A percentile compares a stretch with the other conserved stretches of the same genome.
These are phyloP conservation scores for Calycina herbarum DNA, from an alignment of 2,329 filamentous ascomycete genomes.

Conservation along the genomic window DNA sequence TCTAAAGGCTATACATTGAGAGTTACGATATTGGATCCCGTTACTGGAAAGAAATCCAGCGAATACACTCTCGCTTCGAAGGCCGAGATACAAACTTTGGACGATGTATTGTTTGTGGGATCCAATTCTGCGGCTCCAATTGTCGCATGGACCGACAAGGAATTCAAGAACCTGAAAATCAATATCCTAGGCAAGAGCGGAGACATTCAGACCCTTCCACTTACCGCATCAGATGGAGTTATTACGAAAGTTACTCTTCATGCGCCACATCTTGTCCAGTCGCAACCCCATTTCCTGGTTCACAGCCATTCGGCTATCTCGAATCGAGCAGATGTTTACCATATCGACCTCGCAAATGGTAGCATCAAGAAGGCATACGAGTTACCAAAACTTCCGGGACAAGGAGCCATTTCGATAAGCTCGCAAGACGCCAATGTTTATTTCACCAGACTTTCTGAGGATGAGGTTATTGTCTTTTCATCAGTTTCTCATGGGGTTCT, in stretches of 20 bases:
- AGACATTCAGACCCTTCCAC: slow-evolving; percentile 53
- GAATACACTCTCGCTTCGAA: slow-evolving; percentile 74
- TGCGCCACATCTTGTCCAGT: slow-evolving; percentile 69
- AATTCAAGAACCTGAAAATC: slow-evolving; percentile 62
- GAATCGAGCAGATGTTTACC: slow-evolving; percentile 84
- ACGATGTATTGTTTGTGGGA: slow-evolving; percentile 72
- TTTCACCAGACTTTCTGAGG: slow-evolving; percentile 78
- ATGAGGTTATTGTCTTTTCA: slow-evolving; percentile 72
- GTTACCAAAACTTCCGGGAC: slow-evolving; percentile 68
- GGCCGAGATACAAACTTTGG: slow-evolving; percentile 63
- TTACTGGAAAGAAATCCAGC: slow-evolving; percentile 70
- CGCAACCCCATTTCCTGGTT: slow-evolving; percentile 80
- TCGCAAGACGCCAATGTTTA: slow-evolving; percentile 79
- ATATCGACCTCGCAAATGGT: slow-evolving; percentile 71
- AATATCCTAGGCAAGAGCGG: slow-evolving; percentile 65
- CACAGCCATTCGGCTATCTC: slow-evolving; percentile 70
- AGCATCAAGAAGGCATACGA: slow-evolving; percentile 76
- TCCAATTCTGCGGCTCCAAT: slow-evolving; percentile 74
- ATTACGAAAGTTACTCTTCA: slow-evolving; percentile 66
- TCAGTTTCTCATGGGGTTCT: slow-evolving; percentile 76
- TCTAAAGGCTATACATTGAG: slow-evolving; percentile 72
- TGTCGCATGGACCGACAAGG: slow-evolving; percentile 71
- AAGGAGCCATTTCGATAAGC: slow-evolving; percentile 76
- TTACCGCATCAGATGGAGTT: slow-evolving; percentile 48
- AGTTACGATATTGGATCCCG: slow-evolving; percentile 70